Conservation (phyloP, 371 early-diverging fungal genomes). For the Aphelidium insulamus region DNA sequence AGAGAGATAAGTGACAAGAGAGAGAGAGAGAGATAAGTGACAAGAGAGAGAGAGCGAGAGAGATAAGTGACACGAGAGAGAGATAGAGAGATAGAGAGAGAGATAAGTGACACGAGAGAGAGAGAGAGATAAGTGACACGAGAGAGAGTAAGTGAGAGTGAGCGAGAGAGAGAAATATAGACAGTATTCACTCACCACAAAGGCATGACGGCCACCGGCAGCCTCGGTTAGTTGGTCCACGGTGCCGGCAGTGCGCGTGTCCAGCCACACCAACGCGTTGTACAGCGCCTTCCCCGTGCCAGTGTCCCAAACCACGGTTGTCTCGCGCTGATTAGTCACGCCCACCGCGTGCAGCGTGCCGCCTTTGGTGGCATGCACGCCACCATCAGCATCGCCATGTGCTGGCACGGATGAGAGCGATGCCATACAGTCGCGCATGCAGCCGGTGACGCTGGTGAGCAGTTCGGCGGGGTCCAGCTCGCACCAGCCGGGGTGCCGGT, state of each 20-base stretch:
- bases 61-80: no score
- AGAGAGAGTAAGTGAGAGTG: background rate
- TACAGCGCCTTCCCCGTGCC: conserved; percentile 56
- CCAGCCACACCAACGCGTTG: conserved; percentile 88
- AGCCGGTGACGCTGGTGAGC: no score
- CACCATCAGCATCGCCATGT: no score
- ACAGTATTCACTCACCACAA: background rate
- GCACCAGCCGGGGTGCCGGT: background rate
- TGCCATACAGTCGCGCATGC: no score
- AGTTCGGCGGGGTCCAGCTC: no score
- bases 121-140: background rate
- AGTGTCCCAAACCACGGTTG: conserved; percentile 72
- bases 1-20: background rate
- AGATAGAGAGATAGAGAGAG: background rate
- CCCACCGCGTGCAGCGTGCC: conserved; percentile 44
- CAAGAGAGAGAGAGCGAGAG: no score
- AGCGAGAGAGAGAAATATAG: background rate
- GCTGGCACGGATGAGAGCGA: no score
- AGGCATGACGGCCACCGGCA: no score
- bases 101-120: background rate
- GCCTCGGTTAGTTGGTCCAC: conserved; percentile 37
- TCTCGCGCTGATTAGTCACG: conserved; percentile 91
- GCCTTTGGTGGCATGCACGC: no score
- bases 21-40: no score
- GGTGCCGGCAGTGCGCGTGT: conserved; percentile 52